Conservation (phyloP, 2,329 filamentous ascomycete genomes). For the Atkinsonella hypoxylon region DNA sequence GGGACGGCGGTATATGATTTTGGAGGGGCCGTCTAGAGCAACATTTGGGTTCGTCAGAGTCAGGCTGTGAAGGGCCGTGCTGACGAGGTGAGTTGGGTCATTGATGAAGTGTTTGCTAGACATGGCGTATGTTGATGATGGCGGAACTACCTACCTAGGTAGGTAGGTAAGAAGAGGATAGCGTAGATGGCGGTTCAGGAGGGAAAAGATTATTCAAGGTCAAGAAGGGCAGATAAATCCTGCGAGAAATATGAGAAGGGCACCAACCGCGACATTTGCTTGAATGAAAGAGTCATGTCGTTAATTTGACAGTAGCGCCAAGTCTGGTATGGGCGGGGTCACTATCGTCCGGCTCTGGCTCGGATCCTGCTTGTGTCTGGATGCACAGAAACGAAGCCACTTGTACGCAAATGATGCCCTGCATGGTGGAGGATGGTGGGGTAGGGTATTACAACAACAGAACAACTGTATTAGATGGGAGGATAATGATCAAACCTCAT, state of each 20-base stretch:
- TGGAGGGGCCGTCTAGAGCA: constrained; percentile 66
- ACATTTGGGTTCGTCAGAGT: constrained; percentile 77
- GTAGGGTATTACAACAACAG: background rate
- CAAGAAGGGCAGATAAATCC: no score
- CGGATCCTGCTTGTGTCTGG: background rate
- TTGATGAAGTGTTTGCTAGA: constrained; percentile 80
- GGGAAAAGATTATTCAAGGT: no score
- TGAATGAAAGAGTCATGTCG: background rate
- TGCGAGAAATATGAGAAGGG: no score
- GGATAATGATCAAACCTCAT: background rate
- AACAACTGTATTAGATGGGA: background rate
- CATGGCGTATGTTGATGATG: constrained; percentile 18
- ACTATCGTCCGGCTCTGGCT: background rate
- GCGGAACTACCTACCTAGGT: background rate
- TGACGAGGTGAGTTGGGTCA: constrained; percentile 68
- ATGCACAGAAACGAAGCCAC: background rate
- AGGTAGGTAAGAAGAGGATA: background rate
- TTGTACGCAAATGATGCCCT: background rate
- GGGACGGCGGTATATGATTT: constrained; percentile 69
- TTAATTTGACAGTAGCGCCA: background rate
- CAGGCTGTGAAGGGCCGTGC: constrained; percentile 61
- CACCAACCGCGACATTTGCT: background rate
- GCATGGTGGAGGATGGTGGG: background rate
- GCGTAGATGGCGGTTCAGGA: background rate
- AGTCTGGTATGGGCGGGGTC: background rate